These are phyloP conservation scores for Kodamaea hsintzibuensis DNA, from an alignment of 805 yeast species.

Conservation along the genomic window DNA sequence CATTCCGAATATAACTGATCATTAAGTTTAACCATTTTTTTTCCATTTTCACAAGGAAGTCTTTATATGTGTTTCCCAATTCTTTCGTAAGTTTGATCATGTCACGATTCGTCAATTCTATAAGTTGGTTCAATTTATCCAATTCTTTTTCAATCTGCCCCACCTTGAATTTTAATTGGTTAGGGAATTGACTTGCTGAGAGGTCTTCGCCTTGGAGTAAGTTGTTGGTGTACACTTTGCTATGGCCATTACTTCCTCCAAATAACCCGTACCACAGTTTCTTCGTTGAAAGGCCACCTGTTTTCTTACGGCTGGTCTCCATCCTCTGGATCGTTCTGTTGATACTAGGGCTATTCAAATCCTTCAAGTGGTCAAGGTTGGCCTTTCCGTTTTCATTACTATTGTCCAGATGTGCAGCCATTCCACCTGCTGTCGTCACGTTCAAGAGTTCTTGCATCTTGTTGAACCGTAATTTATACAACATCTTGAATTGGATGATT, in stretches of 20 bases:
- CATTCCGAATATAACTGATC: slow-evolving; percentile 37
- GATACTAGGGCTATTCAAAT: slow-evolving; percentile 41
- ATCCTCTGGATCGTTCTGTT: slow-evolving; percentile 34
- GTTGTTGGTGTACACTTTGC: slow-evolving; percentile 12
- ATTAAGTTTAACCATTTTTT: slow-evolving; percentile 39
- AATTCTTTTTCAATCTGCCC: slow-evolving; percentile 43
- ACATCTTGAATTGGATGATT: slow-evolving; percentile 48
- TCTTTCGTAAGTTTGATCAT: slow-evolving; percentile 44
- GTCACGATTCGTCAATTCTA: slow-evolving; percentile 44
- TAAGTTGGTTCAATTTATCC: slow-evolving; percentile 48
- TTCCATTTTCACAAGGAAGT: slow-evolving; percentile 41
- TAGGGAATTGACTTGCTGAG: slow-evolving; percentile 4
- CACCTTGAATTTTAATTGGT: slow-evolving; percentile 29
- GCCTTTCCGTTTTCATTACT: neutral
- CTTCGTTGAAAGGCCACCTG: slow-evolving; percentile 20
- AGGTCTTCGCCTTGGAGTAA: slow-evolving; percentile 7
- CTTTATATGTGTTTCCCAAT: slow-evolving; percentile 41
- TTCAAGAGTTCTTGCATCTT: slow-evolving; percentile 39
- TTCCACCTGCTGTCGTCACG: slow-evolving; percentile 17
- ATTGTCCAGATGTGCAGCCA: slow-evolving; percentile 3
- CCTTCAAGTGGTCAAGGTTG: slow-evolving; percentile 27
- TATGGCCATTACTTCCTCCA: slow-evolving; percentile 41
- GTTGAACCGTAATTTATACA: slow-evolving; percentile 40
- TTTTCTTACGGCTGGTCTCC: slow-evolving; percentile 25
- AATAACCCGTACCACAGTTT: slow-evolving; percentile 46